Conservation (phyloP, 208 protist species). For the Leishmania mexicana region DNA sequence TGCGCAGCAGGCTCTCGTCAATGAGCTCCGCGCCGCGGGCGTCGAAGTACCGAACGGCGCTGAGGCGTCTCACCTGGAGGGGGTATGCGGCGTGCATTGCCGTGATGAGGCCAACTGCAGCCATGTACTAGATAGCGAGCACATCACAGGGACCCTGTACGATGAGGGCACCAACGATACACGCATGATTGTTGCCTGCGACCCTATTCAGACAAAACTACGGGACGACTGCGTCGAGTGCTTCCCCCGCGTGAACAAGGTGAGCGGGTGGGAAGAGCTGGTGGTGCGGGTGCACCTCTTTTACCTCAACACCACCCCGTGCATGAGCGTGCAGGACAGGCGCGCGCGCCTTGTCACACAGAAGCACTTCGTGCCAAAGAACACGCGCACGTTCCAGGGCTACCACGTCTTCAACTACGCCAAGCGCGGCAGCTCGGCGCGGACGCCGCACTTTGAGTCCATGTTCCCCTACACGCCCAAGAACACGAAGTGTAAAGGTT, state of each 20-base stretch:
- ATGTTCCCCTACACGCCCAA: conserved; percentile 25
- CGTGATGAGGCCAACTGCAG: conserved; percentile 11
- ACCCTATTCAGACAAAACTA: conserved; percentile 18
- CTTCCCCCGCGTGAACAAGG: conserved; percentile 8
- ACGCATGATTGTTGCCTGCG: conserved; percentile 24
- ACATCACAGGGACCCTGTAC: not conserved
- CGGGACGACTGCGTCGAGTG: conserved; percentile 30
- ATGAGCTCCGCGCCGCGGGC: conserved; percentile 8
- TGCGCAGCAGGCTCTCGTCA: not conserved
- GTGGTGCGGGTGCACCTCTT: conserved; percentile 23
- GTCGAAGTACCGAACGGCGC: conserved; percentile 1
- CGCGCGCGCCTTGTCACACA: conserved; percentile 24
- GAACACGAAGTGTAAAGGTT: not conserved
- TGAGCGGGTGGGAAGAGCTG: not conserved
- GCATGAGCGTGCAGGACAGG: conserved; percentile 13
- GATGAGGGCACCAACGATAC: not conserved
- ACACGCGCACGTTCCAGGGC: conserved; percentile 11
- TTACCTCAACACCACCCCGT: conserved; percentile 16
- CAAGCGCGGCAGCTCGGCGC: not conserved
- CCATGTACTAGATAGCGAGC: not conserved
- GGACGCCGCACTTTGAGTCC: not conserved
- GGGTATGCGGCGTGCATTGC: conserved; percentile 10
- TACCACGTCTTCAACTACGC: conserved; percentile 9
- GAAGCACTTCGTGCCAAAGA: conserved; percentile 17
- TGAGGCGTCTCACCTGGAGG: conserved; percentile 6